Evolutionary conservation across 1,284 basidiomycete genomes (phyloP).

Genomic region (Violaceomyces palustris): DNA sequence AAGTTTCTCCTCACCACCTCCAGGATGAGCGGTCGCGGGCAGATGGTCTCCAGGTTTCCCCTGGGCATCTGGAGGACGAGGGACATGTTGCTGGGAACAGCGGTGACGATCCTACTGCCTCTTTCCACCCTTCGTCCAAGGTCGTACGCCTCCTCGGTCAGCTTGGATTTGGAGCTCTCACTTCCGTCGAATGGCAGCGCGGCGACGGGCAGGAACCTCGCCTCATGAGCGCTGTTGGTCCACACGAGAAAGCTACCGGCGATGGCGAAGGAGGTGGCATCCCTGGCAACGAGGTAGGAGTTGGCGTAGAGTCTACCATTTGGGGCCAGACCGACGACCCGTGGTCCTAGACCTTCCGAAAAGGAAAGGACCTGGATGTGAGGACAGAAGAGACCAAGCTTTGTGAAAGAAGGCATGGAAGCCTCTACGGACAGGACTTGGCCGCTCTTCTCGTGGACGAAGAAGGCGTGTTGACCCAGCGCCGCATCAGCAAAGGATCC

Average conservation of each 20-base stretch:
- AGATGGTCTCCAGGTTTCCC: conserved; percentile 93
- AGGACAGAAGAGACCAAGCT: conserved; percentile 22
- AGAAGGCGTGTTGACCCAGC: conserved; percentile 18
- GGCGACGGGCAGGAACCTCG: conserved; percentile 66
- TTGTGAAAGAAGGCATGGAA: conserved; percentile 4
- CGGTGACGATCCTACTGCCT: conserved; percentile 45
- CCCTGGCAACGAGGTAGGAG: conserved; percentile 58
- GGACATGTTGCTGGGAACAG: conserved; percentile 62
- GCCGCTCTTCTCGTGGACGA: conserved; percentile 19
- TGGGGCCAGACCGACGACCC: conserved; percentile 62
- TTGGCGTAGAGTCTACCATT: conserved; percentile 64
- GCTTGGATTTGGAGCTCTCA: background rate
- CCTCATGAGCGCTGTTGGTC: conserved; percentile 78
- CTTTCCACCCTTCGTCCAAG: conserved; percentile 47
- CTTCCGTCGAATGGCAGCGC: conserved; percentile 33
- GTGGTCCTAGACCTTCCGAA: conserved; percentile 3
- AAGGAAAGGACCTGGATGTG: conserved; percentile 10
- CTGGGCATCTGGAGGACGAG: conserved; percentile 88
- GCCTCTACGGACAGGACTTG: conserved; percentile 5
- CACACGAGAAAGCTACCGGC: conserved; percentile 78
- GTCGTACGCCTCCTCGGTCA: conserved; percentile 13
- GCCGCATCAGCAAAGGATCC: no score
- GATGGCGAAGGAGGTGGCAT: conserved; percentile 74
- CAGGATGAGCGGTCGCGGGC: conserved; percentile 84
- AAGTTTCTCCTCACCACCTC: conserved; percentile 54